phyloP scores from a whole-genome alignment of 306 rosid genomes.

The Cucurbita moschata region DNA sequence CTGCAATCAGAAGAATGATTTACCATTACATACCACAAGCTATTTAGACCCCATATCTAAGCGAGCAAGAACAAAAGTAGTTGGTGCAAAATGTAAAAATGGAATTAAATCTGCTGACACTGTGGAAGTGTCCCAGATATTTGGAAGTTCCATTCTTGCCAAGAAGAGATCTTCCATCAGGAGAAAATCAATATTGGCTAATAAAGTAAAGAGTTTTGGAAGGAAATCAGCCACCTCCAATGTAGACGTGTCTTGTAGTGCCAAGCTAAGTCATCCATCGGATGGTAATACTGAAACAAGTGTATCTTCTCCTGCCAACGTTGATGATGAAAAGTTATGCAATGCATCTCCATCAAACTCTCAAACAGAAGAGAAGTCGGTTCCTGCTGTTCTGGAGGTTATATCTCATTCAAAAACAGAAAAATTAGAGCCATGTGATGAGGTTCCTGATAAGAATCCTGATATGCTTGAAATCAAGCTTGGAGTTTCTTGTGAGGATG shows the following conservation, averaged over 20 bases:
- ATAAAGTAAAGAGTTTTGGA: slow-evolving; percentile 31
- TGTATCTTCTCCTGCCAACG: slow-evolving; percentile 35
- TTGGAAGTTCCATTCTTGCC: slow-evolving; percentile 61
- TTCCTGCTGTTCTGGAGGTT: slow-evolving; percentile 37
- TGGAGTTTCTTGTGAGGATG: slow-evolving; percentile 27
- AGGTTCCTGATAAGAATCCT: slow-evolving; percentile 25
- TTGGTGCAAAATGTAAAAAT: slow-evolving; percentile 36
- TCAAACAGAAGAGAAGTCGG: slow-evolving; percentile 26
- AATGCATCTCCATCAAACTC: slow-evolving; percentile 24
- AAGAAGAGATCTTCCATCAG: slow-evolving; percentile 76
- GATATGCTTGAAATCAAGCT: slow-evolving; percentile 34
- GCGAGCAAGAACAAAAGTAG: slow-evolving; percentile 80
- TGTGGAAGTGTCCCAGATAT: slow-evolving; percentile 56
- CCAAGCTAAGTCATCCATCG: slow-evolving; percentile 33
- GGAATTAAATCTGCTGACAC: slow-evolving; percentile 44
- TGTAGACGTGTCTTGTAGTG: slow-evolving; percentile 33
- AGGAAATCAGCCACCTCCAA: slow-evolving; percentile 31
- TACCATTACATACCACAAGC: slow-evolving; percentile 37
- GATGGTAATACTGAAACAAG: slow-evolving; percentile 35
- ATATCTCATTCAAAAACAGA: slow-evolving; percentile 31
- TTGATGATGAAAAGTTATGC: slow-evolving; percentile 33
- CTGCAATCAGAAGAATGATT: slow-evolving; percentile 61
- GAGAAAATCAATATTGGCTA: slow-evolving; percentile 46
- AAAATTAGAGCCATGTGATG: slow-evolving; percentile 33
- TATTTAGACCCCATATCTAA: slow-evolving; percentile 58